A percentile compares a stretch with the other conserved stretches of the same genome.
Evolutionary conservation across 768 basidiomycete species (phyloP).

Genomic region (Pluteus cervinus): DNA sequence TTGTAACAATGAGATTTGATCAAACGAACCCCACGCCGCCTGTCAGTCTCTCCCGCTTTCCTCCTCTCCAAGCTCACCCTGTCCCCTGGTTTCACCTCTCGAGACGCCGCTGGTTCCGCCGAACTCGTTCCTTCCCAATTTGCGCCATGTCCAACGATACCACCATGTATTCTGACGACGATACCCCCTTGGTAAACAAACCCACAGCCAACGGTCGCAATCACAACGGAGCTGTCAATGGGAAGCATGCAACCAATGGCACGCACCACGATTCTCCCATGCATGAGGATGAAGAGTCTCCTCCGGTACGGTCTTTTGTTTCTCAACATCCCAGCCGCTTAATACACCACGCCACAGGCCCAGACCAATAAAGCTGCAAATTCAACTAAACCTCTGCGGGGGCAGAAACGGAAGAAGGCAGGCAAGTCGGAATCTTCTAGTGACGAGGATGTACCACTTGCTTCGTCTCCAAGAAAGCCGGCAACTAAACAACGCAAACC

Average conservation of each 20-base stretch:
- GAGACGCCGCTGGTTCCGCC: slow-evolving; percentile 14
- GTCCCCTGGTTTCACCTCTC: slow-evolving; percentile 7
- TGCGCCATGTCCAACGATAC: slow-evolving; percentile 39
- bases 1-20: slow-evolving; percentile 36
- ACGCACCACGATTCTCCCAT: slow-evolving; percentile 38
- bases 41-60: slow-evolving; percentile 9
- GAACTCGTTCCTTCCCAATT: slow-evolving; percentile 19
- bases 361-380: slow-evolving; percentile 48
- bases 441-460: slow-evolving; percentile 68
- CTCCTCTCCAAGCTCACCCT: slow-evolving; percentile 10
- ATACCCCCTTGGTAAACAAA: slow-evolving; percentile 43
- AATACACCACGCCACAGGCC: slow-evolving; percentile 38
- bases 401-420: slow-evolving; percentile 57
- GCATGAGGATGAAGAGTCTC: slow-evolving; percentile 70
- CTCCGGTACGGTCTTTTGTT: slow-evolving; percentile 46
- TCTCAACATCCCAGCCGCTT: slow-evolving; percentile 7
- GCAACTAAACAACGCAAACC: slow-evolving; percentile 35
- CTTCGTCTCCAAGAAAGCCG: slow-evolving; percentile 57
- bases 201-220: slow-evolving; percentile 33
- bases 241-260: slow-evolving; percentile 36
- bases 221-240: slow-evolving; percentile 30
- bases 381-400: slow-evolving; percentile 29
- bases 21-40: slow-evolving; percentile 22
- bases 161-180: slow-evolving; percentile 54
- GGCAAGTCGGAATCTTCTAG: slow-evolving; percentile 52